Percentiles rank a stretch among this genome's conserved stretches.
phyloP scores from a whole-genome alignment of 225 moss, liverwort and hornwort genomes.

The Sphagnum contortum region DNA sequence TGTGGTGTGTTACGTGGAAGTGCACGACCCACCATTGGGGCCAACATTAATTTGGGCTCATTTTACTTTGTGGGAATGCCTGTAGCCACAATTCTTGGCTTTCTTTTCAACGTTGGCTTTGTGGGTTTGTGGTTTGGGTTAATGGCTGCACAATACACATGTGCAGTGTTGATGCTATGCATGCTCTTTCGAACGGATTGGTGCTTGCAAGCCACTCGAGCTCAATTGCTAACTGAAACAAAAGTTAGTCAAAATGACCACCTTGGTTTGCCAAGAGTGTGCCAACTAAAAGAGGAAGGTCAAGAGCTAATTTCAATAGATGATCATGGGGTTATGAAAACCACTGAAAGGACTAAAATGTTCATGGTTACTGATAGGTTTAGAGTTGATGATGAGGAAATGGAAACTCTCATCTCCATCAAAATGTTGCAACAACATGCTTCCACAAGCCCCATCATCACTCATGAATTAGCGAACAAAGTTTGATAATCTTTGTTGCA shows the following conservation, averaged over 20 bases:
- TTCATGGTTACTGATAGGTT: neutral
- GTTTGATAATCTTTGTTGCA: too few species aligned
- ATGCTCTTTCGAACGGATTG: slow-evolving; percentile 41
- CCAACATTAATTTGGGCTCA: slow-evolving; percentile 74
- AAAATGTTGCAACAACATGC: slow-evolving; percentile 19
- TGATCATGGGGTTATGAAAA: slow-evolving; percentile 9
- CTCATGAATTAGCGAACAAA: too few species aligned
- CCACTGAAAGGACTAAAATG: neutral
- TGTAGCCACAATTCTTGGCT: slow-evolving; percentile 70
- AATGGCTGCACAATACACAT: slow-evolving; percentile 83
- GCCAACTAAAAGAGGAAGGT: too few species aligned
- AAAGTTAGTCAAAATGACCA: slow-evolving; percentile 23
- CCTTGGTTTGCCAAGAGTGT: neutral
- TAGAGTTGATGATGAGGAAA: slow-evolving; percentile 15
- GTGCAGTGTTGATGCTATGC: slow-evolving; percentile 44
- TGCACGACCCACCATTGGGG: slow-evolving; percentile 71
- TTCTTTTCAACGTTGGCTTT: slow-evolving; percentile 73
- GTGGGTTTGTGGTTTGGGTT: slow-evolving; percentile 88
- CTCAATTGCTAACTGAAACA: slow-evolving; percentile 27
- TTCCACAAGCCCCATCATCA: too few species aligned
- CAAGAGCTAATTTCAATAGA: slow-evolving; percentile 6
- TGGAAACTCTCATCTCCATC: slow-evolving; percentile 27
- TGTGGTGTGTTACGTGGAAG: slow-evolving; percentile 81
- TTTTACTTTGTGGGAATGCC: slow-evolving; percentile 91
- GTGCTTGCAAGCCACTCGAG: slow-evolving; percentile 30